Base-by-base conservation (phyloP, 768 basidiomycete genomes). In the Daedalea quercina region DNA sequence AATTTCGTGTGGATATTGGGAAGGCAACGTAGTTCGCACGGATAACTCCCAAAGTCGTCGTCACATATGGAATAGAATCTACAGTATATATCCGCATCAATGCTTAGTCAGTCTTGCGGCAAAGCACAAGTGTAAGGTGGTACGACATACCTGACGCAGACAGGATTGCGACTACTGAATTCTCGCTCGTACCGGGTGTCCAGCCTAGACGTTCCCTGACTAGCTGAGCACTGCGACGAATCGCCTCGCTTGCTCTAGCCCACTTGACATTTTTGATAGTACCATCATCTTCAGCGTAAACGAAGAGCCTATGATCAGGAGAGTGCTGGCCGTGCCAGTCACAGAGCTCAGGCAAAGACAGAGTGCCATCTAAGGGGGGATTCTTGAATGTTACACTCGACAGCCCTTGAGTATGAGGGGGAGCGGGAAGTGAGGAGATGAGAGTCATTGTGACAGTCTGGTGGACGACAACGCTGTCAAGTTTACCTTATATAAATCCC, bases 1-100 rank as follows among this genome's bases (percentile, higher is more conserved):
- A 69, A 55, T 70, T 70, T 3, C 69, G 61, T 1, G 61, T 57
- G 4, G 70, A 67, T 43, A 71, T 60, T 1, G 70, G 69, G 56
- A 73, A 73, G 0, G 64, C 56, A 24, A 43, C 53, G 35, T 46
- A 35, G 3, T 58, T 61, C 12, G 58, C 54, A n/a, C 60, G 49
- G n/a, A 63, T 46, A 12, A 62, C 35, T 11, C 64, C 62, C 22
- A 60, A 19, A 3, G 56, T 42, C 31, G 47, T 47, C 9, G 54
- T 48, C 17, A 48, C 45, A 56, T 61, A 63, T 15, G 59, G 54
- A 43, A 63, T 54, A 12, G 57, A 56, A 45, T 74, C 73, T 60
- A 15, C 37, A 15, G 15, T 3, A 15, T 17, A 8, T 6, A 40
- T 11, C 6, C 28, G 11, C 28, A 31, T 31, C 4, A 11, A 31